These are phyloP conservation scores for Keqinozyma sinolaborantium DNA, from an alignment of 1,139 yeast species.

Conservation along the genomic window DNA sequence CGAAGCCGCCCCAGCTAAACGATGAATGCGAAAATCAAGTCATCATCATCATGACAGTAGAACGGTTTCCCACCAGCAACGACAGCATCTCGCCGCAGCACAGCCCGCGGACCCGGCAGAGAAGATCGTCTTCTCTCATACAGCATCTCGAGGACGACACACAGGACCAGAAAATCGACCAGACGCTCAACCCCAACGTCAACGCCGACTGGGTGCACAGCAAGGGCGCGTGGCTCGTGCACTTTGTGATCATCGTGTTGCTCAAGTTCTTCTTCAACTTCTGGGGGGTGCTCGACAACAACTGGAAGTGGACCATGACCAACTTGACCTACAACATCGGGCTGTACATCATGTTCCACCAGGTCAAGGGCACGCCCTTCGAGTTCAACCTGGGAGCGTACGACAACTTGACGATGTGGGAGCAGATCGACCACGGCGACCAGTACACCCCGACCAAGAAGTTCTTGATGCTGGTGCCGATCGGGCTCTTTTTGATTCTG, in stretches of 20 bases:
- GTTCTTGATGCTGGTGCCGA: slow-evolving; percentile 87
- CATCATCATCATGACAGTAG: neutral
- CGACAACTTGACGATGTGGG: slow-evolving; percentile 98
- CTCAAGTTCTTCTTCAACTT: slow-evolving; percentile 75
- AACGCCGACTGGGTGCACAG: slow-evolving; percentile 96
- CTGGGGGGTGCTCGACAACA: slow-evolving; percentile 65
- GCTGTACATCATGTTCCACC: slow-evolving; percentile 93
- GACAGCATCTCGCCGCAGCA: slow-evolving; percentile 10
- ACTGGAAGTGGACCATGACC: slow-evolving; percentile 92
- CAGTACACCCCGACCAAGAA: slow-evolving; percentile 96
- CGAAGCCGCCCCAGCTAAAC: neutral
- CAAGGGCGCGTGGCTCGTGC: slow-evolving; percentile 95
- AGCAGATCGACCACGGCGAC: slow-evolving; percentile 95
- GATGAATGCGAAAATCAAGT: too few relatives aligned
- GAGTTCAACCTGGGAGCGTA: slow-evolving; percentile 96
- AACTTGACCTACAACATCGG: slow-evolving; percentile 88
- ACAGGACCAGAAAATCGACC: slow-evolving; percentile 89
- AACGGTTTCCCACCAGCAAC: neutral
- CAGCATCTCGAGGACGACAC: slow-evolving; percentile 93
- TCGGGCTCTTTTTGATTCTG: slow-evolving; percentile 76
- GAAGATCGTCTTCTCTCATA: slow-evolving; percentile 53
- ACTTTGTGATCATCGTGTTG: slow-evolving; percentile 73
- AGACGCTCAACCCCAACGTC: slow-evolving; percentile 80
- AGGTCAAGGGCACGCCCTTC: slow-evolving; percentile 94
- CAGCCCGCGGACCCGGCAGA: slow-evolving; percentile 27